Conservation (phyloP, 208 protist species). For the Trypanosoma boissoni region DNA sequence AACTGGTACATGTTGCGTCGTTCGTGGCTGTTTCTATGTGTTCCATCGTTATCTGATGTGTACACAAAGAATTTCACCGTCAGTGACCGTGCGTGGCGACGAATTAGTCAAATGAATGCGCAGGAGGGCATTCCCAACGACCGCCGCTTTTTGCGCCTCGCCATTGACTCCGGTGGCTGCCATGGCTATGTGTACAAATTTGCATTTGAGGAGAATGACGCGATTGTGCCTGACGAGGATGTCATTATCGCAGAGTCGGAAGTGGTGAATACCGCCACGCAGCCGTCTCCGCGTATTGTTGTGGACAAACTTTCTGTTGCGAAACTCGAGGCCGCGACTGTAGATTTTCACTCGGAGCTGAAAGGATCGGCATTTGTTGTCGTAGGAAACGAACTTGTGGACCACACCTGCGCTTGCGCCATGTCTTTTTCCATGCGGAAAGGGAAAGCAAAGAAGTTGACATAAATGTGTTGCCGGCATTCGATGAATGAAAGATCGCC, state of each 20-base stretch:
- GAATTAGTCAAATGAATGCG: conserved; percentile 68
- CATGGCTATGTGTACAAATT: conserved; percentile 91
- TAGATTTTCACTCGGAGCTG: conserved; percentile 89
- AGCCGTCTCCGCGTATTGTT: conserved; percentile 51
- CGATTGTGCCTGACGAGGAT: conserved; percentile 62
- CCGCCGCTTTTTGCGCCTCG: conserved; percentile 67
- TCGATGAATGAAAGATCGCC: no score
- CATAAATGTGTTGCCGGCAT: not conserved
- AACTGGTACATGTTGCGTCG: not conserved
- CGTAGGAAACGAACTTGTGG: conserved; percentile 86
- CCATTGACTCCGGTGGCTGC: conserved; percentile 86
- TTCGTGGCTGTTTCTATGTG: conserved; percentile 9
- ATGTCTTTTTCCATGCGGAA: conserved; percentile 88
- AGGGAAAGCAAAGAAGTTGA: not conserved
- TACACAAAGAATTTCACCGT: conserved; percentile 82
- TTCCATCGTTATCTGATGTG: conserved; percentile 34
- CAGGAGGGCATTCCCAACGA: conserved; percentile 78
- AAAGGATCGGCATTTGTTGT: conserved; percentile 88
- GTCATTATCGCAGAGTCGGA: conserved; percentile 61
- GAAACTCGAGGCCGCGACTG: conserved; percentile 68
- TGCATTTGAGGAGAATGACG: conserved; percentile 49
- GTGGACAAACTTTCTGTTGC: conserved; percentile 67
- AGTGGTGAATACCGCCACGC: conserved; percentile 26
- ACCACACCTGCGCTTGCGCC: conserved; percentile 86
- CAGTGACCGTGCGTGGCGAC: conserved; percentile 59